A percentile compares a stretch with the other conserved stretches of the same genome.
Conservation (phyloP, 768 basidiomycete genomes). For the Tricholoma matsutake region DNA sequence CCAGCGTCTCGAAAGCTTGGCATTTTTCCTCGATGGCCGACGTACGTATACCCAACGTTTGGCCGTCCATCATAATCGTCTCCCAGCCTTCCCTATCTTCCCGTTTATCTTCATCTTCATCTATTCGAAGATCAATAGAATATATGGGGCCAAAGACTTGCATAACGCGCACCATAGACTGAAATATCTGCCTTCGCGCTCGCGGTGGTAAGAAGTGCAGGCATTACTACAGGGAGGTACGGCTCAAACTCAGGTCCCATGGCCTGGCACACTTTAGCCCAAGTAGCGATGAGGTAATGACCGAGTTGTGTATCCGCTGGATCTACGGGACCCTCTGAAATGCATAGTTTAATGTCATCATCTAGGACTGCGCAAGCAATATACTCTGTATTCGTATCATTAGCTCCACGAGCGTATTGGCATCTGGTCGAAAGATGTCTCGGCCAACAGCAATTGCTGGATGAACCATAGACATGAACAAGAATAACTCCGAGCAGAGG, state of each 20-base stretch:
- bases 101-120: constrained; percentile 51
- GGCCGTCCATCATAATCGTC: constrained; percentile 74
- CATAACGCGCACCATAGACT: constrained; percentile 51
- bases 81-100: constrained; percentile 77
- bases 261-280: constrained; percentile 87
- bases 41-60: constrained; percentile 73
- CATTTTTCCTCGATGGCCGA: constrained; percentile 84
- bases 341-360: neutral
- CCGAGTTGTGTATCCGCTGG: constrained; percentile 67
- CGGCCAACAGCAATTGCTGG: constrained; percentile 84
- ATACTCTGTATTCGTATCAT: constrained; percentile 77
- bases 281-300: constrained; percentile 81
- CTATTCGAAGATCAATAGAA: constrained; percentile 23
- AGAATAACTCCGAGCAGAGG: neutral
- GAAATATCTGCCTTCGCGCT: constrained; percentile 79
- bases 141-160: neutral
- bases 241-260: constrained; percentile 84
- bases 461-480: neutral
- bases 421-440: constrained; percentile 74
- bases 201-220: constrained; percentile 69
- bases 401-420: constrained; percentile 65
- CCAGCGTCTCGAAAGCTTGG: constrained; percentile 83
- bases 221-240: constrained; percentile 83
- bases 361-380: constrained; percentile 13
- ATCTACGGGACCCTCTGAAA: constrained; percentile 61